Conservation (phyloP, 768 basidiomycete species). For the Thelephora ganbajun region DNA sequence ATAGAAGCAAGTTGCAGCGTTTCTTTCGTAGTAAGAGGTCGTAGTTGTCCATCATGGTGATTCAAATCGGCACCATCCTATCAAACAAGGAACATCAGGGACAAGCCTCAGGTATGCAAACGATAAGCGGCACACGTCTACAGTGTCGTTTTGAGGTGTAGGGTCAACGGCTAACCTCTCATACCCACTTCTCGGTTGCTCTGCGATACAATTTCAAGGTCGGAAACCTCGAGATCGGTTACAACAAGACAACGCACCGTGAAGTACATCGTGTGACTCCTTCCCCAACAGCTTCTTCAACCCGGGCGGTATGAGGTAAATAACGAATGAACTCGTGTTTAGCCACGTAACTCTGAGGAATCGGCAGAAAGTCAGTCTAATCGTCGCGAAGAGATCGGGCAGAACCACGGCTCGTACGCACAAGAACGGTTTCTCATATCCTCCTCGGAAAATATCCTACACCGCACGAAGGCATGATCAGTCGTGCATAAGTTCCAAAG, state of each 20-base stretch:
- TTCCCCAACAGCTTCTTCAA: constrained; percentile 20
- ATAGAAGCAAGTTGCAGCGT: constrained; percentile 65
- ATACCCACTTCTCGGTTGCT: not conserved
- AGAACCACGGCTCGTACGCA: constrained; percentile 17
- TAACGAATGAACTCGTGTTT: constrained; percentile 77
- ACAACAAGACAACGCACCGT: not conserved
- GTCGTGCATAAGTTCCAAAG: not conserved
- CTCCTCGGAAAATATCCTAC: constrained; percentile 38
- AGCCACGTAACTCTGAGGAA: constrained; percentile 66
- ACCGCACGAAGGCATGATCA: not conserved
- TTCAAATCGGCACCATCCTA: constrained; percentile 14
- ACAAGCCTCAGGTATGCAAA: too few species aligned
- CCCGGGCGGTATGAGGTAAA: constrained; percentile 62
- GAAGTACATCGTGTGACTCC: not conserved
- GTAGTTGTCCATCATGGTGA: constrained; percentile 8
- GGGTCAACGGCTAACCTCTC: too few species aligned
- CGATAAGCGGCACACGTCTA: too few species aligned
- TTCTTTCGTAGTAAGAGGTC: constrained; percentile 45
- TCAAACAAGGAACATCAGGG: constrained; percentile 46
- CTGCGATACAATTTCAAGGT: not conserved
- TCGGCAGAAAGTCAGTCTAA: constrained; percentile 1
- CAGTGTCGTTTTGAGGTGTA: too few species aligned
- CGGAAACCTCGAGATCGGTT: not conserved
- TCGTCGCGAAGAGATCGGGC: not conserved
- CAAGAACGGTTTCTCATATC: constrained; percentile 88